A percentile compares a stretch with the other conserved stretches of the same genome.
Conservation (phyloP, 2,329 filamentous ascomycete species). For the Trichoderma harzianum region DNA sequence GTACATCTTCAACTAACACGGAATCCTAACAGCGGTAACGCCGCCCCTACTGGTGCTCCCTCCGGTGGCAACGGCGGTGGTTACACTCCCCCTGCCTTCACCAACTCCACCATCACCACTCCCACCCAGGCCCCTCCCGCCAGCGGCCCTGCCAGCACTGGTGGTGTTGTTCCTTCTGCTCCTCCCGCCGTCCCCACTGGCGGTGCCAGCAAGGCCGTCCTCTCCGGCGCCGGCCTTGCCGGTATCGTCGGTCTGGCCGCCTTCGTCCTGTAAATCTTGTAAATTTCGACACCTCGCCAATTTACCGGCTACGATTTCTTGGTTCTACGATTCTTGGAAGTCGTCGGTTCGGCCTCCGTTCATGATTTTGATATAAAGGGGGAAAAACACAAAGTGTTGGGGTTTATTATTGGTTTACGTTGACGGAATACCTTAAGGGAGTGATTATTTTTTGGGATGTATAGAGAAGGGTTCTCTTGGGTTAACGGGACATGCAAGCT, state of each 20-base stretch:
- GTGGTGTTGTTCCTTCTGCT: slow-evolving; percentile 29
- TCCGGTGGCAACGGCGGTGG: slow-evolving; percentile 29
- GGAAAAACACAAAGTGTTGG: slow-evolving; percentile 25
- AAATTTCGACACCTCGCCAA: slow-evolving; percentile 33
- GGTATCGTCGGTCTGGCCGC: slow-evolving; percentile 59
- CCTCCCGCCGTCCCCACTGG: slow-evolving; percentile 44
- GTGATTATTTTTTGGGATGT: slow-evolving; percentile 31
- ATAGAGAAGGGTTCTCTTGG: slow-evolving; percentile 33
- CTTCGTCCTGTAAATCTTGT: slow-evolving; percentile 54
- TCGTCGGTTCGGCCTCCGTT: slow-evolving; percentile 36
- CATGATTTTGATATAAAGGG: slow-evolving; percentile 35
- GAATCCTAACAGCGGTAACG: slow-evolving; percentile 31
- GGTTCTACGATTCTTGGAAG: slow-evolving; percentile 41
- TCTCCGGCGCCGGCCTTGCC: slow-evolving; percentile 58
- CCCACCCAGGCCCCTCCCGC: slow-evolving; percentile 36
- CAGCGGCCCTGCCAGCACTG: slow-evolving; percentile 19
- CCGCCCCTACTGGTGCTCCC: slow-evolving; percentile 29
- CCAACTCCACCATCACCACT: slow-evolving; percentile 34
- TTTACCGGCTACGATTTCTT: slow-evolving; percentile 31
- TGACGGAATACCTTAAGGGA: slow-evolving; percentile 22
- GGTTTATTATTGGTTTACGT: slow-evolving; percentile 29
- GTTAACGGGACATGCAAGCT: slow-evolving; percentile 36
- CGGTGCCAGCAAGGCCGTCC: slow-evolving; percentile 53
- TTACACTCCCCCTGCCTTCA: slow-evolving; percentile 27
- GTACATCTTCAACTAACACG: slow-evolving; percentile 23